Conservation (phyloP, 2,329 filamentous ascomycete genomes). For the Paracorniculantispora psalliotae region DNA sequence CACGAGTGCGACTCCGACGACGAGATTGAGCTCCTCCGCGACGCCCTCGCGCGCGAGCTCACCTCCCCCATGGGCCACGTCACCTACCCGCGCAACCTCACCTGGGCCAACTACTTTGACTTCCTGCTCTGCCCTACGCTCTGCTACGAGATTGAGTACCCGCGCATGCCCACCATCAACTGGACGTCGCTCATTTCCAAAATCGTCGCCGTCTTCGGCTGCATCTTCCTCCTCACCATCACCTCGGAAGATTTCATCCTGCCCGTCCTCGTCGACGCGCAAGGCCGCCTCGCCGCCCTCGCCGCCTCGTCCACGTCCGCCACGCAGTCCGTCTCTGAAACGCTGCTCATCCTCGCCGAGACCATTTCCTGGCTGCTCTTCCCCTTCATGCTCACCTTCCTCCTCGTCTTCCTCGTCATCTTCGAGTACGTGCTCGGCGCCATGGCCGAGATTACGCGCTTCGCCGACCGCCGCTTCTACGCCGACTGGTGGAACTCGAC, state of each 20-base stretch:
- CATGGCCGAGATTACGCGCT: conserved; percentile 89
- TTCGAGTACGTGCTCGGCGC: conserved; percentile 96
- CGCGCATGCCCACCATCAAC: conserved; percentile 67
- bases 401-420: conserved; percentile 95
- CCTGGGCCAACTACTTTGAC: conserved; percentile 74
- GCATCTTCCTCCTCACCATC: conserved; percentile 89
- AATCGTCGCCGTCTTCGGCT: conserved; percentile 84
- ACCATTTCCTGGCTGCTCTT: conserved; percentile 88
- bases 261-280: conserved; percentile 75
- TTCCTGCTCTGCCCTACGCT: conserved; percentile 89
- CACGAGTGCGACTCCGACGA: conserved; percentile 32
- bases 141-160: conserved; percentile 97
- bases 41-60: conserved; percentile 84
- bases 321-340: conserved; percentile 51
- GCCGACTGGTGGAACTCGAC: conserved; percentile 70
- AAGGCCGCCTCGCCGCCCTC: conserved; percentile 40
- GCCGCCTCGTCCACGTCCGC: conserved; percentile 23
- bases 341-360: conserved; percentile 76
- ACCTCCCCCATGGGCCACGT: conserved; percentile 85
- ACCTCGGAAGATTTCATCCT: conserved; percentile 94
- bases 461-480: conserved; percentile 94
- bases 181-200: conserved; percentile 83
- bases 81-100: conserved; percentile 87
- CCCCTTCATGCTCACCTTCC: conserved; percentile 93
- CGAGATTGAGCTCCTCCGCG: conserved; percentile 65